Percentiles rank a stretch among this genome's conserved stretches.
phyloP scores from a whole-genome alignment of 2,329 filamentous ascomycete species.

The Emmonsia crescens region DNA sequence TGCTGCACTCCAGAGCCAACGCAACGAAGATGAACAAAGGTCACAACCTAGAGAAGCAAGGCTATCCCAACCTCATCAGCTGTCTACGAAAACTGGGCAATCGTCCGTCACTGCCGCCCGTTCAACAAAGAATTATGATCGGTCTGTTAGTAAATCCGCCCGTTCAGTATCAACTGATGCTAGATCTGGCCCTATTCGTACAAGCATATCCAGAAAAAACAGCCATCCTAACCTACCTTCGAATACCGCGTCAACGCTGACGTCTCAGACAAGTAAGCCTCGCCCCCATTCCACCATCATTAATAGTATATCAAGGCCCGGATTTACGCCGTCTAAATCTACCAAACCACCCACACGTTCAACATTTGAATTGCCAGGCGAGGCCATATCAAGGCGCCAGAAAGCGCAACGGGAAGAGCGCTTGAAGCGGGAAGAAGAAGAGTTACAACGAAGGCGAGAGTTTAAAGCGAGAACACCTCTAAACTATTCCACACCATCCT shows the following conservation, averaged over 20 bases:
- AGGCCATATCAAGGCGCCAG: slow-evolving; percentile 43
- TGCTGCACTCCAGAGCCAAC: not conserved
- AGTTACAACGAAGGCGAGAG: slow-evolving; percentile 21
- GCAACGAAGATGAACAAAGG: not conserved
- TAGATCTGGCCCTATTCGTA: not conserved
- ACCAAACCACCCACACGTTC: slow-evolving; percentile 40
- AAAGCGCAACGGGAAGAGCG: slow-evolving; percentile 42
- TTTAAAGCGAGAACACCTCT: slow-evolving; percentile 39
- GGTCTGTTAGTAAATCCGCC: not conserved
- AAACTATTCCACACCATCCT: slow-evolving; percentile 21
- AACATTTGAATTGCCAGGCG: slow-evolving; percentile 43
- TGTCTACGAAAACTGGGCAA: not conserved
- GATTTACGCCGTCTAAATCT: slow-evolving; percentile 42
- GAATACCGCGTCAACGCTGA: not conserved
- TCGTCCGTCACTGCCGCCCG: not conserved
- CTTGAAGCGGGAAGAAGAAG: slow-evolving; percentile 33
- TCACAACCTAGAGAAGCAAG: not conserved
- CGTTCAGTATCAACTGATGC: not conserved
- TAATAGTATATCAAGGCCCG: slow-evolving; percentile 36
- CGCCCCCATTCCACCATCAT: slow-evolving; percentile 2
- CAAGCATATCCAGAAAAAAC: not conserved
- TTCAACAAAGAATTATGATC: not conserved
- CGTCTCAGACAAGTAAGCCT: not conserved
- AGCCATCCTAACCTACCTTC: slow-evolving; percentile 3
- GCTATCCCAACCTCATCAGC: not conserved